Percentiles rank a stretch among this genome's conserved stretches.
Evolutionary conservation across 768 basidiomycete species (phyloP).

Genomic region (Cystofilobasidium ferigula): DNA sequence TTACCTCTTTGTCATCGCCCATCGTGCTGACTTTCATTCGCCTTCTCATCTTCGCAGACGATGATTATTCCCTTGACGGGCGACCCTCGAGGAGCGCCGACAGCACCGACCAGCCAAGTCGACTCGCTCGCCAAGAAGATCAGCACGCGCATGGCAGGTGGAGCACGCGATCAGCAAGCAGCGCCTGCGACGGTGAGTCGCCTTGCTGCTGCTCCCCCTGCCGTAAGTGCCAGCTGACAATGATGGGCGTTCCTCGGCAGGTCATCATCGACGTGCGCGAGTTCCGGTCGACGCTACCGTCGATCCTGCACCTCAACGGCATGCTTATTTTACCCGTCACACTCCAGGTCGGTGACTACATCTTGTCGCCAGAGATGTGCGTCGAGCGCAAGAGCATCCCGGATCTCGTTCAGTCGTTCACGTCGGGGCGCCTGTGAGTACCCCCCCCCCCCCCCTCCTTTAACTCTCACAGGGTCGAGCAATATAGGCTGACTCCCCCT

Average conservation of each 20-base stretch:
- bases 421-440: slow-evolving; percentile 79
- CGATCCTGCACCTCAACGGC: slow-evolving; percentile 69
- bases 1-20: not conserved
- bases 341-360: slow-evolving; percentile 89
- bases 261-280: slow-evolving; percentile 95
- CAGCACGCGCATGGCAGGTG: slow-evolving; percentile 75
- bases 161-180: slow-evolving; percentile 45
- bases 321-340: slow-evolving; percentile 80
- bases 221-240: not conserved
- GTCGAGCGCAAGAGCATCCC: slow-evolving; percentile 91
- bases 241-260: slow-evolving; percentile 39
- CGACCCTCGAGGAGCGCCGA: slow-evolving; percentile 30
- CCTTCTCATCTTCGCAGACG: slow-evolving; percentile 43
- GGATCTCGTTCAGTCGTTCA: slow-evolving; percentile 86
- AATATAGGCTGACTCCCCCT: too few relatives aligned
- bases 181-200: slow-evolving; percentile 47
- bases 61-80: slow-evolving; percentile 74
- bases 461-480: too few relatives aligned
- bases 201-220: not conserved
- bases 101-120: not conserved
- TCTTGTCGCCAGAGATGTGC: slow-evolving; percentile 86
- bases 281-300: slow-evolving; percentile 84
- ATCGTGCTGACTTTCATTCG: not conserved
- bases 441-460: too few relatives aligned
- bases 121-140: slow-evolving; percentile 47